Base-by-base conservation (phyloP, 352 stramenopile genomes). In the Pythium oligandrum region DNA sequence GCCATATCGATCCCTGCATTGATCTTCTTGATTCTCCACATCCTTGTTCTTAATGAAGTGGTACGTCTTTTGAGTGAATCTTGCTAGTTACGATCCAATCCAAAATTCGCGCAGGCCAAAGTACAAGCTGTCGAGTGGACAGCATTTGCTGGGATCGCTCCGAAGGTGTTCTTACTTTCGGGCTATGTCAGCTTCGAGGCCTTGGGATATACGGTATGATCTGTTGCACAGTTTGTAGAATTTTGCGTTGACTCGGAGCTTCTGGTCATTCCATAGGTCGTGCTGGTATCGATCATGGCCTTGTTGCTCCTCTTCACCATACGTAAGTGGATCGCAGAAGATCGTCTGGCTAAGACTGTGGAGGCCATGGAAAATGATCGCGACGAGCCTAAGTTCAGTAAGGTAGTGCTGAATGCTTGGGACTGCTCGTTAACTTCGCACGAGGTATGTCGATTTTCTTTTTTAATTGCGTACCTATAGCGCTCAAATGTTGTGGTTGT, bases 291-390 rank as follows among this genome's bases (percentile, higher is more conserved):
- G 26, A 81, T 84, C 55, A 68, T 88, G 34, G 33, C 48, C 4
- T 32, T 85, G 0, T n/a, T 91, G 30, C 44, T 93, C 4, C 39
- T 85, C 5, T 71, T 87, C 8, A 83, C 77, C 6, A 53, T 88
- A 10, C 67, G 49, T 6, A 91, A 93, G 34, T 91, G 80, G 83
- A 66, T 93, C 53, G 40, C 57, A 1, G 83, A 93, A 62, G 83
- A 93, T 57, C 73, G 69, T 45, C 50, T 72, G 42, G 59, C 70
- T 8, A 93, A 93, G 51, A 54, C 73, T 0, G 33, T 88, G 31
- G 68, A 83, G 50, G 74, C 75, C 4, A 46, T 77, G 31, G 78
- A 86, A 44, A 66, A 60, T n/a, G 59, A 64, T 0, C 66, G 38
- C 39, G 73, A 78, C 31, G 51, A 88, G 68, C 74, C 70, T 8